phyloP scores from a whole-genome alignment of 768 basidiomycete species.

The Mycena vulgaris region DNA sequence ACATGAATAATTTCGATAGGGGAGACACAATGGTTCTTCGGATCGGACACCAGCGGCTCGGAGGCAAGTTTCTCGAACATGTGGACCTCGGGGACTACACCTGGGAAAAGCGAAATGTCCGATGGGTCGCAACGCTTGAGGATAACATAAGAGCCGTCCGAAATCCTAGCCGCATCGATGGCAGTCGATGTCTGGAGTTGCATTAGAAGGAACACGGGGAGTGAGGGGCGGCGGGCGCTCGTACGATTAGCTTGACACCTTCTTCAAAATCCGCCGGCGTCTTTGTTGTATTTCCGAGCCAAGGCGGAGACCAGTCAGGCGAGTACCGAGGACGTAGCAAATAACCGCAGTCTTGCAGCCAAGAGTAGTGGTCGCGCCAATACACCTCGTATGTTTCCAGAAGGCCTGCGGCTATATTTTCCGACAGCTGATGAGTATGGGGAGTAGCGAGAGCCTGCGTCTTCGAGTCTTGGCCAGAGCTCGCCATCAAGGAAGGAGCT shows the following conservation, averaged over 20 bases:
- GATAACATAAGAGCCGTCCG: slow-evolving; percentile 39
- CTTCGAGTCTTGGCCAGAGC: too few species aligned
- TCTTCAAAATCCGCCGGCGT: neutral
- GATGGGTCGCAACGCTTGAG: slow-evolving; percentile 38
- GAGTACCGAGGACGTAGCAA: slow-evolving; percentile 8
- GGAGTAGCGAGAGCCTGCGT: too few species aligned
- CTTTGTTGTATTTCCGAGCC: neutral
- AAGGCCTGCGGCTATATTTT: too few species aligned
- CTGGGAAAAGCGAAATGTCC: slow-evolving; percentile 33
- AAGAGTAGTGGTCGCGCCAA: slow-evolving; percentile 24
- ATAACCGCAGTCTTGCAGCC: slow-evolving; percentile 14
- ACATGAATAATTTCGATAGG: slow-evolving; percentile 42
- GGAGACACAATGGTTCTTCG: slow-evolving; percentile 49
- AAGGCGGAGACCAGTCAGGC: neutral
- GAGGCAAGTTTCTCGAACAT: slow-evolving; percentile 35
- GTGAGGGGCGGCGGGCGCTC: too few species aligned
- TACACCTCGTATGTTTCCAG: neutral
- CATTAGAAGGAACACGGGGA: neutral
- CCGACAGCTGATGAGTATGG: too few species aligned
- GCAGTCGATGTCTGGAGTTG: neutral
- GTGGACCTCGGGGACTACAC: neutral
- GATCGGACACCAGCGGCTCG: slow-evolving; percentile 35
- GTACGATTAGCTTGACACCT: neutral
- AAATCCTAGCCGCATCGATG: slow-evolving; percentile 11
- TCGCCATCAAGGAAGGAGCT: too few species aligned